phyloP scores from a whole-genome alignment of 2,329 filamentous ascomycete genomes.

The Fusarium armeniacum region DNA sequence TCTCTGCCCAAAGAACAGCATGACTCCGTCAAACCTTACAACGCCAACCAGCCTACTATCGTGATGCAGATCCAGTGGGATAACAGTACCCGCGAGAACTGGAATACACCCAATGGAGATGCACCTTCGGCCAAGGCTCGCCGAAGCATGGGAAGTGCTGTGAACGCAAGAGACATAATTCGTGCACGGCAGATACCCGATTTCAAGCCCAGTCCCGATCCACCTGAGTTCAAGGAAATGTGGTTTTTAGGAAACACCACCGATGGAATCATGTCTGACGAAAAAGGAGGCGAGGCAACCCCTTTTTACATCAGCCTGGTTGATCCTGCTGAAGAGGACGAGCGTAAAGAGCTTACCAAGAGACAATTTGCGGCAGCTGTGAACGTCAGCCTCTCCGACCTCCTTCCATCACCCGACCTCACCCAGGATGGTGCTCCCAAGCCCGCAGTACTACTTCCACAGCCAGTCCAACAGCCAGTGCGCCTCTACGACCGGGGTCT shows the following conservation, averaged over 20 bases:
- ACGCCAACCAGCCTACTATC: conserved; percentile 80
- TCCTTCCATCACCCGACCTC: conserved; percentile 74
- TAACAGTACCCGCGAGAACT: conserved; percentile 66
- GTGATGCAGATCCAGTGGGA: conserved; percentile 83
- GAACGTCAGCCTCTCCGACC: conserved; percentile 52
- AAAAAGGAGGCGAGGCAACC: conserved; percentile 87
- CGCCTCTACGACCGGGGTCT: conserved; percentile 87
- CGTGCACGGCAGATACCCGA: conserved; percentile 36
- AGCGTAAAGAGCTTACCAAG: conserved; percentile 47
- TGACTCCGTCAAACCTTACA: conserved; percentile 71
- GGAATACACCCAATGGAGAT: conserved; percentile 62
- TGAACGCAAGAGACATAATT: conserved; percentile 45
- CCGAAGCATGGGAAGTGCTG: conserved; percentile 47
- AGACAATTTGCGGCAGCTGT: conserved; percentile 39
- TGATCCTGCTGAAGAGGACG: conserved; percentile 57
- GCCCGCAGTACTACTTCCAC: conserved; percentile 78
- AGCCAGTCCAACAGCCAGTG: conserved; percentile 80
- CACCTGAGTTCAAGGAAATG: conserved; percentile 77
- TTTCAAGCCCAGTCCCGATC: conserved; percentile 67
- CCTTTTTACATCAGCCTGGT: conserved; percentile 89
- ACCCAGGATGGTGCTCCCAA: conserved; percentile 79
- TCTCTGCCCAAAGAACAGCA: conserved; percentile 84
- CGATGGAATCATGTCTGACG: conserved; percentile 73
- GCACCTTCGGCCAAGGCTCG: conserved; percentile 49
- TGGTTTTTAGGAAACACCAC: conserved; percentile 88